A percentile compares a stretch with the other conserved stretches of the same genome.
Conservation (phyloP, 1,284 basidiomycete genomes). For the Ceratorhiza oryzae-sativae region DNA sequence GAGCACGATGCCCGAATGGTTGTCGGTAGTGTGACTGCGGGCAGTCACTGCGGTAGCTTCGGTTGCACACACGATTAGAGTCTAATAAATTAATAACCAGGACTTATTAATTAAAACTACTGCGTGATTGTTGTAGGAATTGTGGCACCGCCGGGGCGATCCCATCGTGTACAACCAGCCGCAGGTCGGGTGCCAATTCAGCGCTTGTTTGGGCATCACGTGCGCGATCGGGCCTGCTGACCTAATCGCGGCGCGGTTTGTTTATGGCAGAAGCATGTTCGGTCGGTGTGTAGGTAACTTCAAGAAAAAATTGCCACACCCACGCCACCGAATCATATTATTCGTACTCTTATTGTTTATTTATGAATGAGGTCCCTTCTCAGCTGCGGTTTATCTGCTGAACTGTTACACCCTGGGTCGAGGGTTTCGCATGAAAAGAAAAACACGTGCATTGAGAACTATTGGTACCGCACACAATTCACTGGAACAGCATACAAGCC, state of each 20-base stretch:
- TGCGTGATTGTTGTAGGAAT: no score
- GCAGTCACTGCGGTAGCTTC: not conserved
- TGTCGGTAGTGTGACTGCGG: not conserved
- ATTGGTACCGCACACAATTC: slow-evolving; percentile 28
- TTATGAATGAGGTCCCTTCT: no score
- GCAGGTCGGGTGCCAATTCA: not conserved
- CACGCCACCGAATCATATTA: no score
- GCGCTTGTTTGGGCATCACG: not conserved
- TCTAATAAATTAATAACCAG: no score
- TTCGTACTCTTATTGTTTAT: no score
- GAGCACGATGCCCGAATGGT: not conserved
- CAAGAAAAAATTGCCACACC: no score
- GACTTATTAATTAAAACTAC: not conserved
- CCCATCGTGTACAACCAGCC: not conserved
- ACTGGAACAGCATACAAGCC: slow-evolving; percentile 11
- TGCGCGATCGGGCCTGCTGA: not conserved
- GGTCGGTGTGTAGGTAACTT: no score
- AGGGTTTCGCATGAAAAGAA: not conserved
- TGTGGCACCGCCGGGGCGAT: no score
- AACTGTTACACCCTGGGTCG: not conserved
- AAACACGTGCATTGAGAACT: slow-evolving; percentile 16
- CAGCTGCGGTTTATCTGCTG: no score
- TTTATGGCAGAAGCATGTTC: not conserved
- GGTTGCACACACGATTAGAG: not conserved
- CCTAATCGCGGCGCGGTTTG: not conserved